phyloP scores from a whole-genome alignment of 2,329 filamentous ascomycete species.

The Penicillium carneum region DNA sequence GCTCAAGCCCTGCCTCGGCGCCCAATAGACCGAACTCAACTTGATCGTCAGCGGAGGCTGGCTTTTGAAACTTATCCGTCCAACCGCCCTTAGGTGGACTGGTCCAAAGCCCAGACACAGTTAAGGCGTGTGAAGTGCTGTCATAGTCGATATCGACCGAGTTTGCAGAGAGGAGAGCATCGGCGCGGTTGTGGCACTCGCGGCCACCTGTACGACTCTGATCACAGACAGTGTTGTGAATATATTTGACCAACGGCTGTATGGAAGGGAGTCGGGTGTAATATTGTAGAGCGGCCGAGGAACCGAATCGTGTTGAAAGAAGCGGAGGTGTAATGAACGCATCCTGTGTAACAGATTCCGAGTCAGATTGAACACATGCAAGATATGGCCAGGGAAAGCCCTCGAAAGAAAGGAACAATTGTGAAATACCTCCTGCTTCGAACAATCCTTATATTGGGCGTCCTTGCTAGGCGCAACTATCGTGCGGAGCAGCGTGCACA shows the following conservation, averaged over 20 bases:
- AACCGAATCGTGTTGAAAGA: constrained; percentile 66
- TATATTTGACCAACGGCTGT: constrained; percentile 61
- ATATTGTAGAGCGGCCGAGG: constrained; percentile 72
- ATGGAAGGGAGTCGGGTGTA: constrained; percentile 70
- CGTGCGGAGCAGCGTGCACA: constrained; percentile 67
- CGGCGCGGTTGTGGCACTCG: constrained; percentile 60
- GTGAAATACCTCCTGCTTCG: constrained; percentile 54
- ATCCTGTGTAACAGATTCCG: constrained; percentile 46
- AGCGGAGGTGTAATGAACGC: constrained; percentile 69
- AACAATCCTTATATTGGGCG: constrained; percentile 58
- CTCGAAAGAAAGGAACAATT: neutral
- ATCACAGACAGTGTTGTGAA: constrained; percentile 62
- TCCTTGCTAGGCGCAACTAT: constrained; percentile 58
- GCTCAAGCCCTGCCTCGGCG: constrained; percentile 64
- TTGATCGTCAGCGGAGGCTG: constrained; percentile 54
- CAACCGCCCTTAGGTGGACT: constrained; percentile 51
- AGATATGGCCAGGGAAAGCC: neutral
- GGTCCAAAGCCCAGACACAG: constrained; percentile 70
- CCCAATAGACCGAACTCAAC: constrained; percentile 83
- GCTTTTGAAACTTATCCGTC: constrained; percentile 54
- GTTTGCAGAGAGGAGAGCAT: constrained; percentile 61
- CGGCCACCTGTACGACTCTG: constrained; percentile 45
- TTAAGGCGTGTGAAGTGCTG: constrained; percentile 69
- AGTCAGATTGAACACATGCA: constrained; percentile 8
- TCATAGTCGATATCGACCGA: constrained; percentile 82